phyloP scores from a whole-genome alignment of 2,329 filamentous ascomycete genomes.

The Aspergillus sojae region DNA sequence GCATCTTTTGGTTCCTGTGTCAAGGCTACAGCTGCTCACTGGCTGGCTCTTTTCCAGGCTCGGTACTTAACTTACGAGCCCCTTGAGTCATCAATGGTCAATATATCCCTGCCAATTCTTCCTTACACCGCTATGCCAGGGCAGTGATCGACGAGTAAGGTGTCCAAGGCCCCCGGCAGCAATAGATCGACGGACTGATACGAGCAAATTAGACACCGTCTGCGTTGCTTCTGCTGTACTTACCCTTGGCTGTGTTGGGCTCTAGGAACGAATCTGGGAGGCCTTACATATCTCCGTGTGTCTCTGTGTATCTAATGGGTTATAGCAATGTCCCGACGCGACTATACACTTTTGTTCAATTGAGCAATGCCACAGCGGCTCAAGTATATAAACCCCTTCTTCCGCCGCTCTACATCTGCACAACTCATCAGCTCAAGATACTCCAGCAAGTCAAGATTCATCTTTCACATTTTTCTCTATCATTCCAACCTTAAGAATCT shows the following conservation, averaged over 20 bases:
- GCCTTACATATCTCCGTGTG: neutral
- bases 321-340: neutral
- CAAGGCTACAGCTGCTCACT: too few relatives aligned
- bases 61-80: too few relatives aligned
- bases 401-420: neutral
- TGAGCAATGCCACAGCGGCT: neutral
- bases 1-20: too few relatives aligned
- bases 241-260: neutral
- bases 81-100: too few relatives aligned
- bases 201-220: neutral
- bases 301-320: neutral
- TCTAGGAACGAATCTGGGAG: neutral
- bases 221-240: neutral
- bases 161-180: neutral
- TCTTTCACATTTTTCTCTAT: neutral
- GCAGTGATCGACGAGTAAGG: too few relatives aligned
- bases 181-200: neutral
- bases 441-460: neutral
- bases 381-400: neutral
- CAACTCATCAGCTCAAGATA: neutral
- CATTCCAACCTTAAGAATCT: neutral
- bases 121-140: too few relatives aligned
- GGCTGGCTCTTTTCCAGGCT: too few relatives aligned
- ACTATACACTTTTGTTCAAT: neutral
- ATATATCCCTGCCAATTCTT: too few relatives aligned